phyloP scores from a whole-genome alignment of 73 alveolate species.

The Paramecium caudatum region DNA sequence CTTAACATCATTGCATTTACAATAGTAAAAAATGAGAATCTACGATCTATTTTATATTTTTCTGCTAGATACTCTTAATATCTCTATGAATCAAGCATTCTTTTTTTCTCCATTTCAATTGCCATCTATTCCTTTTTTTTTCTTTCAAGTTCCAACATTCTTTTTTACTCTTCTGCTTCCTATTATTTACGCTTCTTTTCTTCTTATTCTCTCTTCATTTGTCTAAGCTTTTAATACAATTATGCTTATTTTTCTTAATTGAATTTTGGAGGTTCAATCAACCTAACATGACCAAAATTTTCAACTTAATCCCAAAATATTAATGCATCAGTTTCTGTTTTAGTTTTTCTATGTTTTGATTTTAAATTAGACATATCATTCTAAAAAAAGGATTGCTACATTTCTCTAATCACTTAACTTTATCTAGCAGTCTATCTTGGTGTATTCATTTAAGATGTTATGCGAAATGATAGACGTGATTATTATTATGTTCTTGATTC shows the following conservation, averaged over 20 bases:
- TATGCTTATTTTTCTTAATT: conserved; percentile 25
- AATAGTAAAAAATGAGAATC: conserved; percentile 40
- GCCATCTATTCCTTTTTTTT: not conserved
- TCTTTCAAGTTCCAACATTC: not conserved
- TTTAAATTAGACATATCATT: conserved; percentile 10
- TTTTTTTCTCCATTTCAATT: conserved; percentile 11
- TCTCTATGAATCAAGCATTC: not conserved
- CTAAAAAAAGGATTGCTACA: not conserved
- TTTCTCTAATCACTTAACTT: not conserved
- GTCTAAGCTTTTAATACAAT: conserved; percentile 26
- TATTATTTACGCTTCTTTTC: not conserved
- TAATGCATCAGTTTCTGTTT: conserved; percentile 19
- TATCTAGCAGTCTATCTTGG: not conserved
- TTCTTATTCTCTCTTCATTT: conserved; percentile 7
- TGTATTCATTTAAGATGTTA: not conserved
- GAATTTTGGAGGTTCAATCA: conserved; percentile 8
- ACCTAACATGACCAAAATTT: conserved; percentile 23
- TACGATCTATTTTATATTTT: conserved; percentile 40
- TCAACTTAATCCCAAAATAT: conserved; percentile 44
- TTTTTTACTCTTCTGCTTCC: conserved; percentile 3
- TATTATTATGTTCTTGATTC: conserved; percentile 40
- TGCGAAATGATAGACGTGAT: conserved; percentile 15
- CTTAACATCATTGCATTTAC: conserved; percentile 53
- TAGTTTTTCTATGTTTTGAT: not conserved
- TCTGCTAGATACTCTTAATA: conserved; percentile 19